Evolutionary conservation across 805 yeast genomes (phyloP).

Genomic region (Candida pseudoglaebosa): DNA sequence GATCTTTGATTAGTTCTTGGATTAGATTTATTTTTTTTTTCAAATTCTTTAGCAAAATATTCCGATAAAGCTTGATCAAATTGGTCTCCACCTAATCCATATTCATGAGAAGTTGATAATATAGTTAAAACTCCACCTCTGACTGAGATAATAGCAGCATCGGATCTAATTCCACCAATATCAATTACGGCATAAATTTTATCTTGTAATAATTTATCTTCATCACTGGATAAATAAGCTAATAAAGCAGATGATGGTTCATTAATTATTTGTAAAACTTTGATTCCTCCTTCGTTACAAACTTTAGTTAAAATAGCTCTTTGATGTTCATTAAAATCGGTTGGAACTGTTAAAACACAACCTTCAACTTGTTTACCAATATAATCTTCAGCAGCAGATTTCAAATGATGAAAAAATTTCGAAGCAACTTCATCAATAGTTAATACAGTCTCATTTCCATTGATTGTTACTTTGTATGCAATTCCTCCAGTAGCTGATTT

Average conservation of each 20-base stretch:
- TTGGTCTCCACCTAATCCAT: conserved; percentile 80
- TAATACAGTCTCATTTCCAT: conserved; percentile 49
- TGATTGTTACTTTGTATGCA: conserved; percentile 60
- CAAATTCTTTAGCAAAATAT: conserved; percentile 87
- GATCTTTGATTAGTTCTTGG: conserved; percentile 82
- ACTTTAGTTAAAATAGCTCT: conserved; percentile 57
- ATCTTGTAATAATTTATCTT: conserved; percentile 52
- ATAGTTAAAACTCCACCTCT: conserved; percentile 93
- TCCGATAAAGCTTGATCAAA: conserved; percentile 79
- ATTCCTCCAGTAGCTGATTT: conserved; percentile 58
- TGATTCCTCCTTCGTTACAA: conserved; percentile 68
- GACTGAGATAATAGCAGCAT: conserved; percentile 88
- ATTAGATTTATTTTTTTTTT: conserved; percentile 78
- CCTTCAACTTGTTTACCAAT: conserved; percentile 78
- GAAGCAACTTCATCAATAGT: conserved; percentile 74
- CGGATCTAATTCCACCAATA: conserved; percentile 92
- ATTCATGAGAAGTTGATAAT: conserved; percentile 79
- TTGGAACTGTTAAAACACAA: conserved; percentile 86
- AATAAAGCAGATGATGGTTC: conserved; percentile 92
- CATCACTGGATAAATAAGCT: conserved; percentile 61
- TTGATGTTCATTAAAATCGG: conserved; percentile 76
- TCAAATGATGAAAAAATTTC: conserved; percentile 80
- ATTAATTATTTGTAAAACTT: conserved; percentile 80
- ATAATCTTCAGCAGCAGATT: conserved; percentile 88
- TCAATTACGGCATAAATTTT: conserved; percentile 89